These are phyloP conservation scores for Curvularia lunata DNA, from an alignment of 2,329 filamentous ascomycete genomes.

Conservation along the genomic window DNA sequence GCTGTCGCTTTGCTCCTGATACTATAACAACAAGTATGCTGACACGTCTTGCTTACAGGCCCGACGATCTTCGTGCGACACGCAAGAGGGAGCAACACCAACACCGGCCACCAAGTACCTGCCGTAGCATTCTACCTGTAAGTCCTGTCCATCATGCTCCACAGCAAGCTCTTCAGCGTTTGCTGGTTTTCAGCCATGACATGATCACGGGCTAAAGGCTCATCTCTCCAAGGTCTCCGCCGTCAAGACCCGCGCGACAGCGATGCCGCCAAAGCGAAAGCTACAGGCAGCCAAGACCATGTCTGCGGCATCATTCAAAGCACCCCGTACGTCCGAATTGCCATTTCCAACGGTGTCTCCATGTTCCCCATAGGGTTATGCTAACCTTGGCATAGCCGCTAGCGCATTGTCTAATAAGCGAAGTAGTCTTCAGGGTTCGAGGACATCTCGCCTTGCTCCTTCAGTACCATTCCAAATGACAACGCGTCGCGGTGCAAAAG, in stretches of 20 bases:
- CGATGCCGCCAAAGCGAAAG: slow-evolving; percentile 47
- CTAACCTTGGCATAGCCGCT: slow-evolving; percentile 48
- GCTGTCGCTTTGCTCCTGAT: slow-evolving; percentile 6
- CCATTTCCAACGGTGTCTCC: slow-evolving; percentile 17
- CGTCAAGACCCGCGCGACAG: slow-evolving; percentile 17
- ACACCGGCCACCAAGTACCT: neutral
- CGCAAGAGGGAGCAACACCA: neutral
- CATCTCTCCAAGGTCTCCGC: slow-evolving; percentile 13
- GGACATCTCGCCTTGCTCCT: slow-evolving; percentile 53
- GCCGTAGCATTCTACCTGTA: slow-evolving; percentile 14
- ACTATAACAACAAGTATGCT: slow-evolving; percentile 17
- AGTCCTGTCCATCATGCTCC: slow-evolving; percentile 7
- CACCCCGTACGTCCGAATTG: slow-evolving; percentile 28
- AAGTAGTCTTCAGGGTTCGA: slow-evolving; percentile 43
- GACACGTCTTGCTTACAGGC: slow-evolving; percentile 28
- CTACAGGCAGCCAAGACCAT: slow-evolving; percentile 31
- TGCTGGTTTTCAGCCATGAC: slow-evolving; percentile 2
- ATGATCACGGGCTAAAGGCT: slow-evolving; percentile 28
- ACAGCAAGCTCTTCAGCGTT: neutral
- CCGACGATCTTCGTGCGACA: slow-evolving; percentile 4
- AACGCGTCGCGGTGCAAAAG: slow-evolving; percentile 53
- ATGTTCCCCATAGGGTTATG: slow-evolving; percentile 31
- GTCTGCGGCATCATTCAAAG: slow-evolving; percentile 22
- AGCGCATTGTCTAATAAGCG: slow-evolving; percentile 47
- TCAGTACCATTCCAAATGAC: slow-evolving; percentile 59